Evolutionary conservation across 768 basidiomycete genomes (phyloP).

Genomic region (Russula griseocarnosa): DNA sequence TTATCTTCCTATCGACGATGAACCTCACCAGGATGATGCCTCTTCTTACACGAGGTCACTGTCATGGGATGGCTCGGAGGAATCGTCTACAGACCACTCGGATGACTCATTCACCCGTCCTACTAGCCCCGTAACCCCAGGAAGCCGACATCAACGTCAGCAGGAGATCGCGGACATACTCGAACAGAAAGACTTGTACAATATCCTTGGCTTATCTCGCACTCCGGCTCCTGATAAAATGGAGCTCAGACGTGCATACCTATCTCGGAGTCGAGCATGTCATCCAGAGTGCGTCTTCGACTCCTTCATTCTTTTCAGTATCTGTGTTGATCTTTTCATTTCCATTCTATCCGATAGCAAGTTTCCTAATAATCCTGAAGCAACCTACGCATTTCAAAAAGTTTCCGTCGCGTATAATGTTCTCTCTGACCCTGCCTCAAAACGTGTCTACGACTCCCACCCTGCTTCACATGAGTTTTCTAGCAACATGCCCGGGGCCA

Average conservation of each 20-base stretch:
- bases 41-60: conserved; percentile 32
- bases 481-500: conserved; percentile 55
- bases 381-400: conserved; percentile 83
- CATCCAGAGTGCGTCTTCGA: conserved; percentile 73
- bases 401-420: conserved; percentile 81
- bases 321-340: background rate
- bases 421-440: conserved; percentile 66
- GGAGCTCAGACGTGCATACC: conserved; percentile 68
- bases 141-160: conserved; percentile 22
- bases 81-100: conserved; percentile 26
- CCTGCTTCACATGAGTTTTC: conserved; percentile 41
- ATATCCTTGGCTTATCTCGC: conserved; percentile 62
- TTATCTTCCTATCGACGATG: conserved; percentile 58
- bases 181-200: conserved; percentile 62
- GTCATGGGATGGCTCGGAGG: conserved; percentile 30
- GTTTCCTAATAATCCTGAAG: conserved; percentile 69
- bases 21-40: conserved; percentile 46
- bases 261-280: conserved; percentile 67
- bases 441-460: conserved; percentile 63
- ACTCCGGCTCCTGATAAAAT: conserved; percentile 51
- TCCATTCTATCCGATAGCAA: conserved; percentile 47
- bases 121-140: conserved; percentile 21
- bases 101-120: conserved; percentile 23
- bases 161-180: conserved; percentile 52
- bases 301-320: background rate